phyloP scores from a whole-genome alignment of 192 early-diverging fungal species.

The Umbelopsis isabellina region DNA sequence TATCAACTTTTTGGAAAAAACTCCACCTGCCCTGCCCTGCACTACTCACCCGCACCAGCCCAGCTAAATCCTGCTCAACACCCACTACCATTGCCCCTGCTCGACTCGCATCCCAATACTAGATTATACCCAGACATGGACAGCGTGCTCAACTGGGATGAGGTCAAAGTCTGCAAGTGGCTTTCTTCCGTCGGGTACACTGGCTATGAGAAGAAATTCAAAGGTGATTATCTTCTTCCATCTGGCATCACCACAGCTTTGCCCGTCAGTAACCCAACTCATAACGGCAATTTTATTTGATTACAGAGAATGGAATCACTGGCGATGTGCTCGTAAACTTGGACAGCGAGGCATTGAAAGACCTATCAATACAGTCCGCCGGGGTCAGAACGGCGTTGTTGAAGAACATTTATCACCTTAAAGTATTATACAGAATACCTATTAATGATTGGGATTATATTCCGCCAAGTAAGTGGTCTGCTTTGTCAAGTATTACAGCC shows the following conservation, averaged over 20 bases:
- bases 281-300: not conserved
- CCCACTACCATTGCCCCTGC: not conserved
- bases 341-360: conserved; percentile 90
- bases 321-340: conserved; percentile 88
- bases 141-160: conserved; percentile 59
- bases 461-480: conserved; percentile 63
- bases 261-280: not conserved
- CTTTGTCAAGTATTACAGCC: not conserved
- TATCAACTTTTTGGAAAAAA: not conserved
- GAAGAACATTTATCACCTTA: conserved; percentile 85
- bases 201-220: conserved; percentile 57
- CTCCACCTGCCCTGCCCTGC: too few relatives aligned
- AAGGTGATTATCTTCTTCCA: conserved; percentile 42
- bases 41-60: too few relatives aligned
- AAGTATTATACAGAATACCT: conserved; percentile 76
- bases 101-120: not conserved
- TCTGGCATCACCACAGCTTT: not conserved
- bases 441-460: conserved; percentile 86
- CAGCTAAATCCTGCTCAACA: too few relatives aligned
- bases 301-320: conserved; percentile 85
- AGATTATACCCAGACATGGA: conserved; percentile 41
- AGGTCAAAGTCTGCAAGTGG: conserved; percentile 57
- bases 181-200: conserved; percentile 56
- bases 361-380: conserved; percentile 82
- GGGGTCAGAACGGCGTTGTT: conserved; percentile 90